These are phyloP conservation scores for Trichothecium sympodiale DNA, from an alignment of 2,329 filamentous ascomycete genomes.

Conservation along the genomic window DNA sequence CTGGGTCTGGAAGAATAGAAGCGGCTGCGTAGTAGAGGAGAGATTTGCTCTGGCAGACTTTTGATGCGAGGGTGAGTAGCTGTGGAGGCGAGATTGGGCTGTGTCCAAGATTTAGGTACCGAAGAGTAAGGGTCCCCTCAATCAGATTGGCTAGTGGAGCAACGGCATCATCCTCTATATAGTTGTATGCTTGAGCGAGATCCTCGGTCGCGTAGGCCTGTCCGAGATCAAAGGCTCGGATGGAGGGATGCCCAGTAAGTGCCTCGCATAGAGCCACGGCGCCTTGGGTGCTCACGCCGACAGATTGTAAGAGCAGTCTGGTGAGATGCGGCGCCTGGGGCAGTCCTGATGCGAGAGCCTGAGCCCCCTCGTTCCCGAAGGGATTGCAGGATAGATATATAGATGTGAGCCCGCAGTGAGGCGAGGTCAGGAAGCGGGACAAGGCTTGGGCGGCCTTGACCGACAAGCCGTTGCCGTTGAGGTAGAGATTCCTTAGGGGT, in stretches of 20 bases:
- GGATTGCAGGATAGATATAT: constrained; percentile 27
- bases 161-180: constrained; percentile 26
- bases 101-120: constrained; percentile 30
- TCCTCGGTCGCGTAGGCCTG: constrained; percentile 36
- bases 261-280: constrained; percentile 24
- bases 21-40: constrained; percentile 25
- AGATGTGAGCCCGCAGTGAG: constrained; percentile 21
- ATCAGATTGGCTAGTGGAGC: constrained; percentile 22
- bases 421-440: constrained; percentile 19
- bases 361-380: constrained; percentile 19
- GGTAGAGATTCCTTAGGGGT: constrained; percentile 23
- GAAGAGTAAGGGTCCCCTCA: constrained; percentile 16
- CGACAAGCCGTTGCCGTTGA: constrained; percentile 25
- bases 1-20: constrained; percentile 22
- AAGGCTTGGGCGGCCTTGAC: constrained; percentile 17
- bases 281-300: constrained; percentile 28
- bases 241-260: constrained; percentile 19
- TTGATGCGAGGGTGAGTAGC: constrained; percentile 15
- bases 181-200: constrained; percentile 34
- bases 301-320: constrained; percentile 29
- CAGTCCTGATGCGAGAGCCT: constrained; percentile 19
- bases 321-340: constrained; percentile 19
- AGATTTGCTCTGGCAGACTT: constrained; percentile 16
- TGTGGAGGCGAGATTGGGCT: constrained; percentile 19
- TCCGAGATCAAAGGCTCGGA: constrained; percentile 29